These are phyloP conservation scores for Neurospora sp. DNA, from an alignment of 495 filamentous ascomycete species.

Conservation along the genomic window DNA sequence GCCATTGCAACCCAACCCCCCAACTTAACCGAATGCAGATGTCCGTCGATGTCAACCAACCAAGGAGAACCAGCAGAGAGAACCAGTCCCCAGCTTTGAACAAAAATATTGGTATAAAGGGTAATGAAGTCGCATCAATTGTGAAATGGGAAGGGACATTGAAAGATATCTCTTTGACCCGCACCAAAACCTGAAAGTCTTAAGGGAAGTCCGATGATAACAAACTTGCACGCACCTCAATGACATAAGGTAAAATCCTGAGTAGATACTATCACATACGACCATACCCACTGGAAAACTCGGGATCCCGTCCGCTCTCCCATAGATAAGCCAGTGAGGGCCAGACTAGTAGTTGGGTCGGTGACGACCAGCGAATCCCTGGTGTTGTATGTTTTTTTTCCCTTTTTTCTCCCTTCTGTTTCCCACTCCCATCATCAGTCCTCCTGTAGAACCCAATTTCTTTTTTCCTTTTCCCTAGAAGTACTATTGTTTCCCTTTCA, in stretches of 20 bases:
- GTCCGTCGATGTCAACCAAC: neutral
- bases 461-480: no score
- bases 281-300: neutral
- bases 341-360: no score
- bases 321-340: neutral
- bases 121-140: neutral
- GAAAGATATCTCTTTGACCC: neutral
- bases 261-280: neutral
- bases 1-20: neutral
- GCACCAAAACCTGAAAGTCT: neutral
- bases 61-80: neutral
- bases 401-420: no score
- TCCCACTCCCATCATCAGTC: no score
- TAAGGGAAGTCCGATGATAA: neutral
- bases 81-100: neutral
- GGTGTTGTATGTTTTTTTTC: no score
- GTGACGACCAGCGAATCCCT: no score
- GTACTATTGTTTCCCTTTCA: no score
- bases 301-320: neutral
- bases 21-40: neutral
- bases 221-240: neutral
- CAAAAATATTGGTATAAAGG: neutral
- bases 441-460: no score
- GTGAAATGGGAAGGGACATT: no score
- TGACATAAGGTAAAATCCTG: neutral